These are phyloP conservation scores for Prunella vulgaris DNA, from an alignment of 257 asterid species.

Conservation along the genomic window DNA sequence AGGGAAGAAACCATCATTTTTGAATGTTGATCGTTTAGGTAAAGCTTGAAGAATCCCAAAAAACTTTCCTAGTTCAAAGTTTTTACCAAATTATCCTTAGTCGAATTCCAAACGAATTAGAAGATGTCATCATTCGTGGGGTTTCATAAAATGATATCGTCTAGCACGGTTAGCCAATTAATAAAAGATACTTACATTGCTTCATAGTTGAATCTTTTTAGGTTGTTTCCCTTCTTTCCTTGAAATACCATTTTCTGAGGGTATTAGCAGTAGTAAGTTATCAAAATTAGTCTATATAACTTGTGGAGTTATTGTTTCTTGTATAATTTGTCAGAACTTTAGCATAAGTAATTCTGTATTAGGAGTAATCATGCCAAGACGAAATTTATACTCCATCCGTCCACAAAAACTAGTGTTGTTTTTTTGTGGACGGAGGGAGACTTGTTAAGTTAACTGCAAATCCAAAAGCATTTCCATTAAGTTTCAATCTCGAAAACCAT, in stretches of 20 bases:
- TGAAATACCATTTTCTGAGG: background rate
- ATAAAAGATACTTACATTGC: background rate
- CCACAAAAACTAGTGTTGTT: no score
- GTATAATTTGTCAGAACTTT: background rate
- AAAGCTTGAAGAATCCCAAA: background rate
- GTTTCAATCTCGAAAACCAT: background rate
- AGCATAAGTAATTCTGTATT: background rate
- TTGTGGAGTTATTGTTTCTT: conserved; percentile 1
- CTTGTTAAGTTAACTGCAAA: background rate
- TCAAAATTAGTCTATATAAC: background rate
- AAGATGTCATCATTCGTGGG: background rate
- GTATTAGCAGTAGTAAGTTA: background rate
- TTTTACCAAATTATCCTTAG: conserved; percentile 3
- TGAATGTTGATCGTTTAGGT: background rate
- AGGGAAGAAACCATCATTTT: background rate
- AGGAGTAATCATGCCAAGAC: background rate
- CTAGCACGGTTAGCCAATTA: background rate
- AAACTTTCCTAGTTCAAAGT: background rate
- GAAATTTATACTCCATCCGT: no score
- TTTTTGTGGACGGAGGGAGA: no score
- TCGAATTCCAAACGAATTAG: background rate
- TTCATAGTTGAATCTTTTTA: background rate
- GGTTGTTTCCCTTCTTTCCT: background rate
- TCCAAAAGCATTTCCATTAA: background rate
- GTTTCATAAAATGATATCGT: background rate